Evolutionary conservation across 2,329 filamentous ascomycete genomes (phyloP).

Genomic region (Fusarium virguliforme): DNA sequence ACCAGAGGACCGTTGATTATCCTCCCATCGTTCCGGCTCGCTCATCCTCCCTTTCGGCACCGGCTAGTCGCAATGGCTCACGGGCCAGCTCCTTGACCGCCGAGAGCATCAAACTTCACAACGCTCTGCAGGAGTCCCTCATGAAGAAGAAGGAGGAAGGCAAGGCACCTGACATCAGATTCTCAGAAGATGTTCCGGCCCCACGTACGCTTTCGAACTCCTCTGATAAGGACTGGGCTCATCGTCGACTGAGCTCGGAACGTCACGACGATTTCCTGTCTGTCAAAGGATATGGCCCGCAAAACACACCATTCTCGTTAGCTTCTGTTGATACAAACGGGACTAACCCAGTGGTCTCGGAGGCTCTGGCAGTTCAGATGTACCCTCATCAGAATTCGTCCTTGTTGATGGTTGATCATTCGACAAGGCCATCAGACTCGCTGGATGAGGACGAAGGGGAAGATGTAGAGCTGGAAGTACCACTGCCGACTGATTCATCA

Average conservation of each 20-base stretch:
- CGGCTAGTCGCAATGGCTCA: slow-evolving; percentile 72
- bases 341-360: slow-evolving; percentile 75
- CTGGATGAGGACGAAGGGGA: slow-evolving; percentile 56
- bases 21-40: slow-evolving; percentile 71
- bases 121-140: slow-evolving; percentile 56
- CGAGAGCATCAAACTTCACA: slow-evolving; percentile 72
- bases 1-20: slow-evolving; percentile 73
- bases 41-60: slow-evolving; percentile 74
- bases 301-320: slow-evolving; percentile 75
- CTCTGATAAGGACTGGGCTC: slow-evolving; percentile 55
- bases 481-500: slow-evolving; percentile 58
- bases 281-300: slow-evolving; percentile 67
- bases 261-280: slow-evolving; percentile 70
- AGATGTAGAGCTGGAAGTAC: slow-evolving; percentile 41
- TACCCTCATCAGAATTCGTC: slow-evolving; percentile 77
- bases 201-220: slow-evolving; percentile 30
- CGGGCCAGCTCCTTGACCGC: slow-evolving; percentile 71
- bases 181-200: slow-evolving; percentile 30
- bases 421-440: slow-evolving; percentile 65
- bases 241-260: slow-evolving; percentile 61
- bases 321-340: slow-evolving; percentile 74
- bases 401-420: slow-evolving; percentile 73
- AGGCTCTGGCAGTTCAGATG: slow-evolving; percentile 74
- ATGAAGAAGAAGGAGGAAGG: slow-evolving; percentile 36
- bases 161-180: slow-evolving; percentile 34